A percentile compares a stretch with the other conserved stretches of the same genome.
phyloP scores from a whole-genome alignment of 441 rosid species.

The Bruguiera hainesii region DNA sequence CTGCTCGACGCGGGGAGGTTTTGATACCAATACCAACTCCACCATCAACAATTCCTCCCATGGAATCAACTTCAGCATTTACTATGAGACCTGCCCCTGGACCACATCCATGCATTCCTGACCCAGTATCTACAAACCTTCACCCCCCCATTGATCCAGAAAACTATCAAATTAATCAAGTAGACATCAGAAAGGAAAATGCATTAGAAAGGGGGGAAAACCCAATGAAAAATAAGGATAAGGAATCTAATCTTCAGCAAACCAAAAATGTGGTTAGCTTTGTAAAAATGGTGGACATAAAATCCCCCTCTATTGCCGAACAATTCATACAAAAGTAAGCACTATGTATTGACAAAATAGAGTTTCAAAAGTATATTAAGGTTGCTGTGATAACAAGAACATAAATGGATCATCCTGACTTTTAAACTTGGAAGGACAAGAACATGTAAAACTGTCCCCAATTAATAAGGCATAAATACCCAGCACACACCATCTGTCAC shows the following conservation, averaged over 20 bases:
- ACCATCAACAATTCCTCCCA: conserved; percentile 98
- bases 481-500: no score
- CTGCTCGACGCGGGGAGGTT: conserved; percentile 89
- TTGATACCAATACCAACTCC: conserved; percentile 91
- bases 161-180: conserved; percentile 23
- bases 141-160: conserved; percentile 39
- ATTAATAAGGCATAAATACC: no score
- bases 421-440: no score
- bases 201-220: neutral
- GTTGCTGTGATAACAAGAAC: neutral
- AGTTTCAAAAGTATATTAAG: neutral
- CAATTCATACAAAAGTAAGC: neutral
- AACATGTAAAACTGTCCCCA: no score
- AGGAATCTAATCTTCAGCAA: neutral
- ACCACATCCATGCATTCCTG: conserved; percentile 79
- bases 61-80: conserved; percentile 99
- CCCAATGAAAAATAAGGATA: neutral
- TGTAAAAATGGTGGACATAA: neutral
- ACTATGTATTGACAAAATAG: neutral
- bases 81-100: conserved; percentile 58
- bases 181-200: conserved; percentile 8
- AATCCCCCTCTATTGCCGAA: neutral
- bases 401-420: no score
- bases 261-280: conserved; percentile 1
- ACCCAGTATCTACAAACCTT: conserved; percentile 33